Base-by-base conservation (phyloP, 352 stramenopile species). In the Globisporangium iwayamae region DNA sequence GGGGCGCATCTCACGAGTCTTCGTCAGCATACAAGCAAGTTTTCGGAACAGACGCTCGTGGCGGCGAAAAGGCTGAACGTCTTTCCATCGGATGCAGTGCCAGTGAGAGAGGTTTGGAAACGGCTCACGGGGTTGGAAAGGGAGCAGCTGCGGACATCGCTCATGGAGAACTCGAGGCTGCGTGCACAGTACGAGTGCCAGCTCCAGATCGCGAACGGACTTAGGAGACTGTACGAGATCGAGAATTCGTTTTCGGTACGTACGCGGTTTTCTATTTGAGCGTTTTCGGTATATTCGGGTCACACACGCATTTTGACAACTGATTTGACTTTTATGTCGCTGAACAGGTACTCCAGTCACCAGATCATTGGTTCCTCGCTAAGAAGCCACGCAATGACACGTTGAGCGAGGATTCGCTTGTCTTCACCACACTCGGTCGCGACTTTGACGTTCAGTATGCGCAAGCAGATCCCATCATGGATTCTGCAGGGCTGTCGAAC, bases 141-240 rank as follows among this genome's bases (percentile, higher is more conserved):
- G 52, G 55, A 61, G 4, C 65, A 76, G 59, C 63, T 74, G 11
- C 65, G 66, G 11, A 68, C 66, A 11, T 76, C 73, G n/a, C 60
- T 68, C 63, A 56, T 69, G 34, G 63, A 81, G 46, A 81, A 81
- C 61, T 65, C 70, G 64, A 60, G 71, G 0, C 53, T 81, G 10
- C 62, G 71, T 1, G 51, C 48, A 1, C 64, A 78, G 60, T 69
- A 65, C 39, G 73, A 81, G 66, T 64, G 72, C 50, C 73, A 81
- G 55, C 60, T 81, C 1, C 71, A 63, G 38, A 64, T 75, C 4
- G 65, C 72, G 3, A 75, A 78, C 28, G 51, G 76, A 34, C 69
- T 78, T 20, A 67, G 78, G 55, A 63, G 62, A 13, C 66, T 68
- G 20, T 78, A 78, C 48, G 57, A 65, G 46, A 75, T 64, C 43